Percentiles rank a stretch among this genome's conserved stretches.
These are phyloP conservation scores for Pyrus communis DNA, from an alignment of 306 rosid species.

Conservation along the genomic window DNA sequence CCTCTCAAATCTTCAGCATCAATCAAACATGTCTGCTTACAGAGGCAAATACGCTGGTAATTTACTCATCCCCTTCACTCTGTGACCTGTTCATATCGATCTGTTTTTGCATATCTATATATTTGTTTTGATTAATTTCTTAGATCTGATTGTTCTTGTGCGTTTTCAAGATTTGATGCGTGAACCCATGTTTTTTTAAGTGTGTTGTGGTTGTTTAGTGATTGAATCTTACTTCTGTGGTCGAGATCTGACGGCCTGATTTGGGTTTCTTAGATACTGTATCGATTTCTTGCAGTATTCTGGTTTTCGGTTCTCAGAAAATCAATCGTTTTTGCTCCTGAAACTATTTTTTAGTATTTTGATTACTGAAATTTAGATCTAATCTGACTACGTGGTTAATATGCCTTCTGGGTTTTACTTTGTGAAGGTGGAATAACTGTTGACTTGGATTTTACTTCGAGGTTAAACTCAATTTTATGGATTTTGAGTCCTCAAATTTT, in stretches of 20 bases:
- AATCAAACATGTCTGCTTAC: conserved; percentile 20
- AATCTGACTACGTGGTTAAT: neutral
- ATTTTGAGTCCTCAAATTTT: neutral
- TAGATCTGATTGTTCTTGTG: neutral
- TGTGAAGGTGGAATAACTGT: neutral
- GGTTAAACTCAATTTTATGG: neutral
- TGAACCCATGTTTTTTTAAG: neutral
- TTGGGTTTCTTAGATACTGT: neutral
- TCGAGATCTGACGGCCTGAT: neutral
- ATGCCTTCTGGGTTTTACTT: neutral
- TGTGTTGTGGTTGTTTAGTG: neutral
- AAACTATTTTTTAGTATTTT: neutral
- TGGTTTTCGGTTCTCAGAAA: neutral
- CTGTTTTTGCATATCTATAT: neutral
- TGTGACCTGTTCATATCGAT: neutral
- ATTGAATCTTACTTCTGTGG: neutral
- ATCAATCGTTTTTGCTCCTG: neutral
- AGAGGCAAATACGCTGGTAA: conserved; percentile 28
- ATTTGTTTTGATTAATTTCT: neutral
- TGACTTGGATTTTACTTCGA: neutral
- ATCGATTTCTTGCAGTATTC: neutral
- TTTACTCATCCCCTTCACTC: neutral
- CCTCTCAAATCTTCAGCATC: neutral
- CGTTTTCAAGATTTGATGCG: neutral
- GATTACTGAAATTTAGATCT: neutral